Evolutionary conservation across 495 filamentous ascomycete genomes (phyloP).

Genomic region (Aspergillus haitiensis): DNA sequence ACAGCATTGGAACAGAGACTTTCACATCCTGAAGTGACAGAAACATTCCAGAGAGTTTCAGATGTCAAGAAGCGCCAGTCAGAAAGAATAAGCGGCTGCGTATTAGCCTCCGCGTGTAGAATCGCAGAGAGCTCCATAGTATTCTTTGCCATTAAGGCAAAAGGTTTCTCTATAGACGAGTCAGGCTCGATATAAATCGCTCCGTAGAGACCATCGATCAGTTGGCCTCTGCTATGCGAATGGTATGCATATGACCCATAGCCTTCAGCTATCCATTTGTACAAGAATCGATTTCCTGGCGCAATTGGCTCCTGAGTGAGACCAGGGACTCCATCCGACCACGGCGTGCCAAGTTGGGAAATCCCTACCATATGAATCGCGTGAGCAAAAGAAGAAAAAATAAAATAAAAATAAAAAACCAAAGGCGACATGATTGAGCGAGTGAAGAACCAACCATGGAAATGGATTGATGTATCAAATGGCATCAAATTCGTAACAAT

Average conservation of each 20-base stretch:
- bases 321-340: conserved; percentile 57
- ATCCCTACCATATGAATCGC: conserved; percentile 25
- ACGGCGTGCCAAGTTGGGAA: conserved; percentile 45
- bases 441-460: conserved; percentile 43
- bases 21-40: conserved; percentile 42
- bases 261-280: conserved; percentile 43
- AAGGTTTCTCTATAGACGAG: conserved; percentile 41
- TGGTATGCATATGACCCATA: conserved; percentile 49
- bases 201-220: conserved; percentile 58
- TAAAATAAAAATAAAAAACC: neutral
- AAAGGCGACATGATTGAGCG: neutral
- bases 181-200: conserved; percentile 48
- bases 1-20: conserved; percentile 47
- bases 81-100: conserved; percentile 50
- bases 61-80: conserved; percentile 42
- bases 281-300: conserved; percentile 46
- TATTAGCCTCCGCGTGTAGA: conserved; percentile 42
- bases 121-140: conserved; percentile 43
- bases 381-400: neutral
- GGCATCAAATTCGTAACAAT: conserved; percentile 57
- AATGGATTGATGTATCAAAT: conserved; percentile 54
- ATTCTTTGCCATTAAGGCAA: conserved; percentile 45
- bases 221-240: conserved; percentile 50
- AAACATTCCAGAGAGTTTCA: conserved; percentile 19
- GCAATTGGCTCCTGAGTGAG: conserved; percentile 47